These are phyloP conservation scores for Lepiota venenata DNA, from an alignment of 768 basidiomycete species.

Conservation along the genomic window DNA sequence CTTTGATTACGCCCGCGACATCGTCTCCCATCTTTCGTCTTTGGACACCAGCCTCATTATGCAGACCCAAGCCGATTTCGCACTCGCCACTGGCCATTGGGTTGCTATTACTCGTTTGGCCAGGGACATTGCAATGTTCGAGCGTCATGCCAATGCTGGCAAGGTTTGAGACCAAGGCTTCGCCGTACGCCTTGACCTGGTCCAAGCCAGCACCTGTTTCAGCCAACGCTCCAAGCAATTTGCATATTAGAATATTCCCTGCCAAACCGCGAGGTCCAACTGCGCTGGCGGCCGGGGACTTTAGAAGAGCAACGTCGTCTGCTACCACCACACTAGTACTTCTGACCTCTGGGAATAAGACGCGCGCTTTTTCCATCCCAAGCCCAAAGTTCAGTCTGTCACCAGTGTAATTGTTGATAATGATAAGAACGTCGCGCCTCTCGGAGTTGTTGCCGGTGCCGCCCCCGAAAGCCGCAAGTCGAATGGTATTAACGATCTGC, in stretches of 20 bases:
- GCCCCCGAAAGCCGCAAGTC: slow-evolving; percentile 37
- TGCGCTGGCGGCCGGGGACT: slow-evolving; percentile 19
- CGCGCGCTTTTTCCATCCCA: slow-evolving; percentile 48
- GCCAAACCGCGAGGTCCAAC: slow-evolving; percentile 50
- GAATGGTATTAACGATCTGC: slow-evolving; percentile 48
- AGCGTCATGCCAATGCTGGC: slow-evolving; percentile 39
- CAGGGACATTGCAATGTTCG: slow-evolving; percentile 59
- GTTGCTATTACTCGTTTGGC: slow-evolving; percentile 24
- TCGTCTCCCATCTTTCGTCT: slow-evolving; percentile 33
- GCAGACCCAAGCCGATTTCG: slow-evolving; percentile 53
- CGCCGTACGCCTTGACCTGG: slow-evolving; percentile 30
- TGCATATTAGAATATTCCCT: slow-evolving; percentile 50
- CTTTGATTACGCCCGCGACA: slow-evolving; percentile 21
- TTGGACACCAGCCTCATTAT: slow-evolving; percentile 48
- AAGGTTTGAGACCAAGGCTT: slow-evolving; percentile 28
- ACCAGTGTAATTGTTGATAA: slow-evolving; percentile 50
- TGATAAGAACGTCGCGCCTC: slow-evolving; percentile 30
- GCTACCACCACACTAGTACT: slow-evolving; percentile 48
- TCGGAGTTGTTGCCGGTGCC: not conserved
- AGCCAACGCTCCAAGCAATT: slow-evolving; percentile 50
- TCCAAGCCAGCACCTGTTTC: slow-evolving; percentile 34
- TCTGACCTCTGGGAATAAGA: slow-evolving; percentile 23
- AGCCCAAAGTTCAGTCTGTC: slow-evolving; percentile 59
- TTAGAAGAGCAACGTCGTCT: slow-evolving; percentile 50
- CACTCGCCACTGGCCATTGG: slow-evolving; percentile 24